Conservation (phyloP, 2,329 filamentous ascomycete species). For the Monosporascus sp. region DNA sequence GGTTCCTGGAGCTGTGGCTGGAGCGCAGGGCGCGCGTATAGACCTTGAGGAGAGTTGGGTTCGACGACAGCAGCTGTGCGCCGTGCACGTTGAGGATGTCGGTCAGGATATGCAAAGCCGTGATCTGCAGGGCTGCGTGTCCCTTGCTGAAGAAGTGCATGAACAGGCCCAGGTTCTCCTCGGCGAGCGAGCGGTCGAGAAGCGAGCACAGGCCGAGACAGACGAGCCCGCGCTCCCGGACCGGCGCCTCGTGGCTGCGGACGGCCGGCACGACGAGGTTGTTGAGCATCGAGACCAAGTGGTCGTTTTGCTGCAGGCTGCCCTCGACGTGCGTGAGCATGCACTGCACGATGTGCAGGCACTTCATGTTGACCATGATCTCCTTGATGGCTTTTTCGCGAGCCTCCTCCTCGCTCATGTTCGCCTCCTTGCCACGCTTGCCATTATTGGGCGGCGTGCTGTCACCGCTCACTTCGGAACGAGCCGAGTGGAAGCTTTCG, state of each 20-base stretch:
- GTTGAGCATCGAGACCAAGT: slow-evolving; percentile 96
- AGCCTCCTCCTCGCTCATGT: slow-evolving; percentile 58
- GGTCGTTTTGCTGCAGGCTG: slow-evolving; percentile 80
- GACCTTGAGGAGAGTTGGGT: slow-evolving; percentile 73
- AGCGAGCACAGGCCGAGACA: slow-evolving; percentile 89
- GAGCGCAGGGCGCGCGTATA: slow-evolving; percentile 77
- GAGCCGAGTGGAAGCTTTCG: slow-evolving; percentile 91
- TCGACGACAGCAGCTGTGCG: slow-evolving; percentile 64
- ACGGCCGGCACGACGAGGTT: slow-evolving; percentile 95
- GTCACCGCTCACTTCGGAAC: slow-evolving; percentile 72
- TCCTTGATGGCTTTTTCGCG: slow-evolving; percentile 75
- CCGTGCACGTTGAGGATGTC: slow-evolving; percentile 91
- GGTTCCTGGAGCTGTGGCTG: slow-evolving; percentile 50
- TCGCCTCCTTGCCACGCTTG: slow-evolving; percentile 35
- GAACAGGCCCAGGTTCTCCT: slow-evolving; percentile 88
- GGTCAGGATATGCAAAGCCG: slow-evolving; percentile 83
- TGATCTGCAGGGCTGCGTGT: slow-evolving; percentile 82
- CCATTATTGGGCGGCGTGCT: slow-evolving; percentile 47
- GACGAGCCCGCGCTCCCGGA: slow-evolving; percentile 82
- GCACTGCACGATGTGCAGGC: slow-evolving; percentile 92
- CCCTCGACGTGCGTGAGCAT: slow-evolving; percentile 92
- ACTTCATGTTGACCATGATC: slow-evolving; percentile 98
- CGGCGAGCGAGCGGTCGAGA: slow-evolving; percentile 83
- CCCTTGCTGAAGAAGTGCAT: slow-evolving; percentile 95
- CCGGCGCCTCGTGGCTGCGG: slow-evolving; percentile 84